phyloP scores from a whole-genome alignment of 169 alveolate species.

The Plasmodium sp. region DNA sequence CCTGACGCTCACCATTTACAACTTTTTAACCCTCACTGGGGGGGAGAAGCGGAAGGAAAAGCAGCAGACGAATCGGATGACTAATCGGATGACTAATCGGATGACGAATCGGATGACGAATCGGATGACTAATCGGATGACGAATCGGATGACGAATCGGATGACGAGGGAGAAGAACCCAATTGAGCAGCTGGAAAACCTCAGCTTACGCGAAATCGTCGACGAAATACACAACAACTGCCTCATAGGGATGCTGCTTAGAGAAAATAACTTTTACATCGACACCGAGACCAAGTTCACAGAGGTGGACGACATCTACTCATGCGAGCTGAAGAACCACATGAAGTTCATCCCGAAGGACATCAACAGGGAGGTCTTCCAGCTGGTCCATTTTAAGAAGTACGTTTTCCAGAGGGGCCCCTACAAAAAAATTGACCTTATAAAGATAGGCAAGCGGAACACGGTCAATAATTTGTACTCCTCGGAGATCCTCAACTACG shows the following conservation, averaged over 20 bases:
- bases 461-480: slow-evolving; percentile 32
- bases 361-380: slow-evolving; percentile 42
- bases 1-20: slow-evolving; percentile 47
- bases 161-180: neutral
- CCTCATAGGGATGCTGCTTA: slow-evolving; percentile 30
- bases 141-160: no score
- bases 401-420: slow-evolving; percentile 39
- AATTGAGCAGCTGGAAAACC: slow-evolving; percentile 18
- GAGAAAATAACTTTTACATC: slow-evolving; percentile 54
- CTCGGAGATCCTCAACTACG: slow-evolving; percentile 52
- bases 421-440: slow-evolving; percentile 48
- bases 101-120: no score
- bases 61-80: no score
- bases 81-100: no score
- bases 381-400: slow-evolving; percentile 39
- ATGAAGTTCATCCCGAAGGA: slow-evolving; percentile 38
- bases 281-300: neutral
- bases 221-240: slow-evolving; percentile 9
- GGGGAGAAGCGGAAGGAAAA: neutral
- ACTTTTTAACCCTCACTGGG: slow-evolving; percentile 6
- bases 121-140: no score
- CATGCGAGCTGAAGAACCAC: slow-evolving; percentile 44
- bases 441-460: slow-evolving; percentile 42
- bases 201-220: slow-evolving; percentile 4
- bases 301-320: slow-evolving; percentile 9